Percentiles rank a stretch among this genome's conserved stretches.
Evolutionary conservation across 176 grass and related monocot species (phyloP).

Genomic region (Zoysia japonica): DNA sequence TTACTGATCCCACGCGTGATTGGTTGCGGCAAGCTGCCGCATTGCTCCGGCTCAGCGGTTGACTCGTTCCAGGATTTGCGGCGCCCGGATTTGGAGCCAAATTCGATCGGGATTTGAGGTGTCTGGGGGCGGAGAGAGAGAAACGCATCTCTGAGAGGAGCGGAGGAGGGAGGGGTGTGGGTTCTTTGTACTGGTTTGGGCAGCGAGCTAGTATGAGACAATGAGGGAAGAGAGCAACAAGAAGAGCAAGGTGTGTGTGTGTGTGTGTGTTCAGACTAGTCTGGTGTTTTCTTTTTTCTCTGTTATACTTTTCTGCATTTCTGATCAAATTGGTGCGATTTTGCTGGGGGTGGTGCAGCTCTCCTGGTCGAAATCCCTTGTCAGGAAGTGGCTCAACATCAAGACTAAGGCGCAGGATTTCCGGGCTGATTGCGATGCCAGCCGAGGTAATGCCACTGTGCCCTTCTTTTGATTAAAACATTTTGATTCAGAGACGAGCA

Average conservation of each 20-base stretch:
- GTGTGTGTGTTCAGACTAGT: slow-evolving; percentile 15
- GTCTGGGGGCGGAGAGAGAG: slow-evolving; percentile 16
- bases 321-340: slow-evolving; percentile 30
- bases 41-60: not conserved
- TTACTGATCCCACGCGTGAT: slow-evolving; percentile 32
- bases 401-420: slow-evolving; percentile 84
- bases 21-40: slow-evolving; percentile 23
- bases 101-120: slow-evolving; percentile 31
- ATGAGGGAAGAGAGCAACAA: slow-evolving; percentile 75
- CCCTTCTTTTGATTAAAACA: not conserved
- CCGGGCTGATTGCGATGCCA: slow-evolving; percentile 60
- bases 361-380: slow-evolving; percentile 92
- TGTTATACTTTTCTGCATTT: not conserved
- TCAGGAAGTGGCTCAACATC: slow-evolving; percentile 96
- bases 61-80: slow-evolving; percentile 20
- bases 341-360: slow-evolving; percentile 45
- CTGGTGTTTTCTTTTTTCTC: not conserved
- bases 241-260: slow-evolving; percentile 87
- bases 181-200: slow-evolving; percentile 2
- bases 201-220: slow-evolving; percentile 49
- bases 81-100: not conserved
- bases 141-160: not conserved
- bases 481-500: not conserved
- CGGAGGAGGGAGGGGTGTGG: not conserved
- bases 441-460: slow-evolving; percentile 52